These are phyloP conservation scores for Backusella tarrabulga DNA, from an alignment of 192 early-diverging fungal species.

Conservation along the genomic window DNA sequence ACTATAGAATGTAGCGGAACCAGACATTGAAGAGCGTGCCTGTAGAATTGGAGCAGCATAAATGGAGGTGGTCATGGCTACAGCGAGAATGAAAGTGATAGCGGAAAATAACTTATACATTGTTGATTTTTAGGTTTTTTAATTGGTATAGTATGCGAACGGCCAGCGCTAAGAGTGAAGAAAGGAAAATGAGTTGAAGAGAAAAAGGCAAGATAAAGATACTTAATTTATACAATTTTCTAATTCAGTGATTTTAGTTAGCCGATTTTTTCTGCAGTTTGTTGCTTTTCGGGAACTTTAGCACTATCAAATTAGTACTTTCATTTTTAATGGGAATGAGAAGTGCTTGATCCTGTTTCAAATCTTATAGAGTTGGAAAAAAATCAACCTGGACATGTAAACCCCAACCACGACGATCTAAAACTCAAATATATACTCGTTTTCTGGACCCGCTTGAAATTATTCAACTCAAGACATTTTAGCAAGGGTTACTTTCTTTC, in stretches of 20 bases:
- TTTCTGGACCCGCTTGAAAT: background rate
- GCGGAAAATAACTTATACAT: background rate
- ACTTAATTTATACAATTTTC: background rate
- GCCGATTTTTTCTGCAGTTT: background rate
- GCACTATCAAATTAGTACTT: background rate
- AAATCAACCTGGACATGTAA: background rate
- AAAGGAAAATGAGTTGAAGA: background rate
- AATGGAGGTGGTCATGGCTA: background rate
- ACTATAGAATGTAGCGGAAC: constrained; percentile 30
- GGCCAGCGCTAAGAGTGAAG: background rate
- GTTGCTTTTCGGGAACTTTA: background rate
- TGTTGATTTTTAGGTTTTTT: background rate
- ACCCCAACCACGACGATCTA: background rate
- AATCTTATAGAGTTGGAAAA: background rate
- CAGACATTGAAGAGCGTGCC: background rate
- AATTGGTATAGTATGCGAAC: background rate
- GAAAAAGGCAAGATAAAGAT: background rate
- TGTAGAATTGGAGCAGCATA: background rate
- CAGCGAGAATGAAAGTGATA: background rate
- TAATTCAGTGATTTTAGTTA: constrained; percentile 1
- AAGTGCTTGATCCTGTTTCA: background rate
- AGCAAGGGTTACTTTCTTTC: background rate
- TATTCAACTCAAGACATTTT: background rate
- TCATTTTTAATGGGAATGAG: background rate
- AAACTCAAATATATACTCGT: background rate